phyloP scores from a whole-genome alignment of 768 basidiomycete species.

The Termitomyces sp. region DNA sequence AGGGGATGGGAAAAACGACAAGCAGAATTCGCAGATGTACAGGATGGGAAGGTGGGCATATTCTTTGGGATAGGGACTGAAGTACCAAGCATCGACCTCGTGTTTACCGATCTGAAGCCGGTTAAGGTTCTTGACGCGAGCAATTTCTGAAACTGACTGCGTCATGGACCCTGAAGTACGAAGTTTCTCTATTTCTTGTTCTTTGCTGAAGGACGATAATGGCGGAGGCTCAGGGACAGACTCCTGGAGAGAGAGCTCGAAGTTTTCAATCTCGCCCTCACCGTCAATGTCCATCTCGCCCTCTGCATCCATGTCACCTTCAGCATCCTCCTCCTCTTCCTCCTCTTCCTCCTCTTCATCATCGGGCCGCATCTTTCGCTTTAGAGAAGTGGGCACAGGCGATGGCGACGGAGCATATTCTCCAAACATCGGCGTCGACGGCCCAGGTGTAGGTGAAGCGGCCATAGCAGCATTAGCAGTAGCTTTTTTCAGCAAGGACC shows the following conservation, averaged over 20 bases:
- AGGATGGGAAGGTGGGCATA: conserved; percentile 93
- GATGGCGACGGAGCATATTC: conserved; percentile 48
- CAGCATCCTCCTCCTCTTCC: conserved; percentile 50
- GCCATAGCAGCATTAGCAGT: conserved; percentile 61
- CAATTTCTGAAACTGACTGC: conserved; percentile 95
- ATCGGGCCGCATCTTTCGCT: conserved; percentile 64
- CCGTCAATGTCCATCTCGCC: conserved; percentile 74
- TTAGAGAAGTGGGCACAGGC: conserved; percentile 48
- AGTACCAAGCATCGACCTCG: conserved; percentile 99
- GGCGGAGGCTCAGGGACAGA: conserved; percentile 48
- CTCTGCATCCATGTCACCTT: conserved; percentile 53
- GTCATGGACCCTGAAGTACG: conserved; percentile 99
- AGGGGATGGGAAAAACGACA: conserved; percentile 85
- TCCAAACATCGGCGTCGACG: conserved; percentile 18
- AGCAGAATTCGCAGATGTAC: conserved; percentile 98
- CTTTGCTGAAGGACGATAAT: conserved; percentile 79
- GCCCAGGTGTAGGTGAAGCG: conserved; percentile 51
- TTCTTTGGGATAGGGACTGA: conserved; percentile 98
- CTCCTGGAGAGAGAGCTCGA: conserved; percentile 55
- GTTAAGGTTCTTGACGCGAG: conserved; percentile 97
- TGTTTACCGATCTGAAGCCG: conserved; percentile 93
- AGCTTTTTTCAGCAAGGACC: conserved; percentile 62
- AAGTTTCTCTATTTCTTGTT: conserved; percentile 98
- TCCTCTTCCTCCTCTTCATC: conserved; percentile 65
- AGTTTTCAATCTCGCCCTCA: conserved; percentile 67